Evolutionary conservation across 2,329 filamentous ascomycete species (phyloP), one percentile per base, ranked within the genome.

Genomic region (Fusarium xyrophilum): DNA sequence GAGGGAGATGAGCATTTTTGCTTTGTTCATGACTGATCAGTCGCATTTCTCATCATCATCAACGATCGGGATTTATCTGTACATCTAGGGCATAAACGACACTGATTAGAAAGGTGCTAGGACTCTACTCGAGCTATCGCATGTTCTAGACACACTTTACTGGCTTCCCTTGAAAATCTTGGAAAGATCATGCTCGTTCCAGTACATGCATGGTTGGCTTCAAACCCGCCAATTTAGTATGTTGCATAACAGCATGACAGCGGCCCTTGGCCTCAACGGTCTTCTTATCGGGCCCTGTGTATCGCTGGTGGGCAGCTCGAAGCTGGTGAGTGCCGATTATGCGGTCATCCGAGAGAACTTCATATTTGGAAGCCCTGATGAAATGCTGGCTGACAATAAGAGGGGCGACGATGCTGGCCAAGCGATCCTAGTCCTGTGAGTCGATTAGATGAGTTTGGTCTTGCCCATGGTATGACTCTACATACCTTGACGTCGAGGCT

Each of bases 241-340:
- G 60, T 21, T 21, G 47, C 57, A 63, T 62, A 6, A 62, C 7
- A 0, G 47, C 47, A 25, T 63, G 60, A 0, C 57, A 40, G 27
- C 56, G 57, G 1, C 57, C 57, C 19, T 48, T 62, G 2, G 60
- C 60, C 19, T 63, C 60, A 1, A 63, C 42, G 2, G 14, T 11
- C 15, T 23, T 50, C 7, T 63, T 63, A 10, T 56, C 58, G 1
- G 27, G 5, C 0, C 48, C 42, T 2, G 48, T 63, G 15, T 63
- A 63, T 15, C 57, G 42, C 19, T 63, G 60, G 2, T 63, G 60
- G 1, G 60, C 60, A 28, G 60, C 60, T 2, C 60, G 60, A 0
- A 63, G 30, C 27, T 63, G 60, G 2, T 63, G 42, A 6, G 30
- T 38, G 3, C 58, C 60, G 1, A 47, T 8, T 2, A 55, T 12